Conservation (phyloP, 192 early-diverging fungal species). For the Podila minutissima region DNA sequence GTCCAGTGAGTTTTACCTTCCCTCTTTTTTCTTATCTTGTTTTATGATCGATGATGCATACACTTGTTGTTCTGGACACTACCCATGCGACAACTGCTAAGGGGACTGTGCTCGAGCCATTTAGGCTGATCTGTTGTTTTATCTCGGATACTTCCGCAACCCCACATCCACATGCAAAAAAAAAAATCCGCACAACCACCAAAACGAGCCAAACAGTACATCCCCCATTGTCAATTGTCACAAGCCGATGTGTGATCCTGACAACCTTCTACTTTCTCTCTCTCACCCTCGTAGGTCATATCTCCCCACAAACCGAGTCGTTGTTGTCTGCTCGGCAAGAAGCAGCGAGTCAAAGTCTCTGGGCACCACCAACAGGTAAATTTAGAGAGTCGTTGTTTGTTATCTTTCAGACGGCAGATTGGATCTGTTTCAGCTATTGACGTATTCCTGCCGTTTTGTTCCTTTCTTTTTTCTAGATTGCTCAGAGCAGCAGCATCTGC, state of each 20-base stretch:
- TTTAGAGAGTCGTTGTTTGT: background rate
- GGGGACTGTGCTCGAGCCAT: too few relatives aligned
- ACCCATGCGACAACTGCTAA: too few relatives aligned
- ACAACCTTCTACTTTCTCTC: too few relatives aligned
- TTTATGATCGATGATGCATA: background rate
- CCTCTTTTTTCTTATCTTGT: background rate
- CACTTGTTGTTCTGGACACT: too few relatives aligned
- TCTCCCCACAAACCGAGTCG: slow-evolving; percentile 77
- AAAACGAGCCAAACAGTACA: too few relatives aligned
- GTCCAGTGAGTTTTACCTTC: slow-evolving; percentile 77
- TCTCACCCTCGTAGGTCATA: slow-evolving; percentile 55
- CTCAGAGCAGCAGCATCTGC: slow-evolving; percentile 78
- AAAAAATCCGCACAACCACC: too few relatives aligned
- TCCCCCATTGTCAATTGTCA: too few relatives aligned
- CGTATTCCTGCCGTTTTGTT: background rate
- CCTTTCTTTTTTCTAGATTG: slow-evolving; percentile 52
- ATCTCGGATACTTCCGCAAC: too few relatives aligned
- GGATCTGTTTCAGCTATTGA: slow-evolving; percentile 28
- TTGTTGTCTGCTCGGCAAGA: slow-evolving; percentile 97
- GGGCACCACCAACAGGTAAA: slow-evolving; percentile 89
- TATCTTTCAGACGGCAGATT: background rate
- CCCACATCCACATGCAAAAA: too few relatives aligned
- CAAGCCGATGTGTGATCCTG: too few relatives aligned
- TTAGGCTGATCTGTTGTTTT: too few relatives aligned
- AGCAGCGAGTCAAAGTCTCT: slow-evolving; percentile 87